A percentile compares a stretch with the other conserved stretches of the same genome.
phyloP scores from a whole-genome alignment of 805 yeast species.

The Dipodascus geniculatus region DNA sequence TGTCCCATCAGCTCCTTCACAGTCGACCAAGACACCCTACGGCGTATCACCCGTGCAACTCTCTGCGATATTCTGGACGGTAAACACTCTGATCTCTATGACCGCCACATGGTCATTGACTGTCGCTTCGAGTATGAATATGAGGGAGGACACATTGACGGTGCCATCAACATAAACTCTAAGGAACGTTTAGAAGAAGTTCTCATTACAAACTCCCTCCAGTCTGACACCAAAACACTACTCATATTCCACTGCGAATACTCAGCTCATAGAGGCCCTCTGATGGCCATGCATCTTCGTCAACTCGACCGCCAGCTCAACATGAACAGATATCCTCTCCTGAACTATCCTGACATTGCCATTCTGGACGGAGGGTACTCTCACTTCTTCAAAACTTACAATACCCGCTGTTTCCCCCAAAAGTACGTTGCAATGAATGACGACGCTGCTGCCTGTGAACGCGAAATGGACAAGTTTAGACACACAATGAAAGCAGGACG shows the following conservation, averaged over 20 bases:
- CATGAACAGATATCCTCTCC: constrained; percentile 62
- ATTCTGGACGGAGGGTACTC: constrained; percentile 89
- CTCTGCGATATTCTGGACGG: constrained; percentile 50
- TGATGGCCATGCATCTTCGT: constrained; percentile 78
- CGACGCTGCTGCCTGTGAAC: constrained; percentile 37
- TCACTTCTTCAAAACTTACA: constrained; percentile 50
- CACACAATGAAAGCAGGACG: constrained; percentile 27
- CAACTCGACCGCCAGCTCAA: constrained; percentile 70
- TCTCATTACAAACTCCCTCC: constrained; percentile 29
- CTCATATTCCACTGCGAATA: constrained; percentile 91
- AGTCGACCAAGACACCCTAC: constrained; percentile 49
- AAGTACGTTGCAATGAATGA: constrained; percentile 83
- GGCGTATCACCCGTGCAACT: constrained; percentile 51
- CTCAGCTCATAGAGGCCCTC: constrained; percentile 83
- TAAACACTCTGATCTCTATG: constrained; percentile 39
- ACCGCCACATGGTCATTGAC: constrained; percentile 55
- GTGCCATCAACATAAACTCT: constrained; percentile 67
- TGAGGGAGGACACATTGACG: constrained; percentile 82
- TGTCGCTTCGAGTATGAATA: constrained; percentile 90
- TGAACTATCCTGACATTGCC: constrained; percentile 80
- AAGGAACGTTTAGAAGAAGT: constrained; percentile 54
- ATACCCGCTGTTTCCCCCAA: constrained; percentile 57
- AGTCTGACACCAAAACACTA: constrained; percentile 30
- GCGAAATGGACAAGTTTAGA: constrained; percentile 42
- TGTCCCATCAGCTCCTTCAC: constrained; percentile 31